These are phyloP conservation scores for Cerioporus squamosus DNA, from an alignment of 1,284 basidiomycete genomes.

Conservation along the genomic window DNA sequence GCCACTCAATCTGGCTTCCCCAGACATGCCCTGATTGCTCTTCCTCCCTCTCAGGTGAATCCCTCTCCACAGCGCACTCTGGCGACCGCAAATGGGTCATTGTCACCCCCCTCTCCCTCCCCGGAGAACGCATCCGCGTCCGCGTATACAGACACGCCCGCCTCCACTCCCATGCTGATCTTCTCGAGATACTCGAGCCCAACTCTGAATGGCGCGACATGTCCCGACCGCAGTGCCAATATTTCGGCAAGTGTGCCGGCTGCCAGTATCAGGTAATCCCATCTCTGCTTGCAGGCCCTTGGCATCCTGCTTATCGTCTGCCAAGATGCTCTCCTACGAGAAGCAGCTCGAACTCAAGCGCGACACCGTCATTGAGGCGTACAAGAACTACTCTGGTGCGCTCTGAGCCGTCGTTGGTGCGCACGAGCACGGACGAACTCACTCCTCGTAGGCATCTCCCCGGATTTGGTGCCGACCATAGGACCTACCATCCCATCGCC, in stretches of 20 bases:
- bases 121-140: conserved; percentile 77
- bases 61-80: conserved; percentile 60
- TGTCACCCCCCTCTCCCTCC: conserved; percentile 82
- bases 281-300: not conserved
- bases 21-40: not conserved
- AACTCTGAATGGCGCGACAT: conserved; percentile 71
- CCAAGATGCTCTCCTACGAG: conserved; percentile 86
- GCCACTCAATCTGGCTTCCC: not conserved
- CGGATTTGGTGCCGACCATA: conserved; percentile 66
- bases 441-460: conserved; percentile 52
- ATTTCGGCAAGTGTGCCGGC: conserved; percentile 84
- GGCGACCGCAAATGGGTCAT: conserved; percentile 73
- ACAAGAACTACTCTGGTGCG: conserved; percentile 76
- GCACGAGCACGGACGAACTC: not conserved
- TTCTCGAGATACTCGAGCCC: conserved; percentile 71
- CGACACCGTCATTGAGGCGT: conserved; percentile 88
- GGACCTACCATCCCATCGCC: conserved; percentile 86
- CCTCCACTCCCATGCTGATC: conserved; percentile 78
- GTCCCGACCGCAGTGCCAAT: conserved; percentile 73
- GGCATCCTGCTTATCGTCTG: not conserved
- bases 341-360: conserved; percentile 88
- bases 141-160: conserved; percentile 70
- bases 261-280: conserved; percentile 74
- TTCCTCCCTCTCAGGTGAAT: conserved; percentile 57
- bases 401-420: not conserved